Percentiles rank a stretch among this genome's conserved stretches.
Evolutionary conservation across 768 basidiomycete species (phyloP).

Genomic region (Galerina marginata): DNA sequence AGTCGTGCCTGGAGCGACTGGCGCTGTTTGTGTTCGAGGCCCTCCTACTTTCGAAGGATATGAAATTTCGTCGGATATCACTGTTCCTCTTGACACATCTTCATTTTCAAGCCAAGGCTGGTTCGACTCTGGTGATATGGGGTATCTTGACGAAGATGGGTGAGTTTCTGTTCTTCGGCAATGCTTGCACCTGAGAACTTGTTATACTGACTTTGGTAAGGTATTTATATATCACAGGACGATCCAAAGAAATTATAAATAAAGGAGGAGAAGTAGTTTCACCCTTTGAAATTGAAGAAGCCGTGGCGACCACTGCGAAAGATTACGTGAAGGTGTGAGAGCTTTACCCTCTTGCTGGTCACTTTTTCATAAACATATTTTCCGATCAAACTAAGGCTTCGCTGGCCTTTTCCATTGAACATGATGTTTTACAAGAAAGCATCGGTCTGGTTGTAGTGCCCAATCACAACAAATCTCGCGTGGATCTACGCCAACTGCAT

Average conservation of each 20-base stretch:
- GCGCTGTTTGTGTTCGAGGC: conserved; percentile 60
- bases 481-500: conserved; percentile 46
- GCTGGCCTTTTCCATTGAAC: conserved; percentile 50
- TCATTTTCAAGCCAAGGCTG: conserved; percentile 55
- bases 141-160: conserved; percentile 53
- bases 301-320: conserved; percentile 49
- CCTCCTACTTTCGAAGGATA: conserved; percentile 59
- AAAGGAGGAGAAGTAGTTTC: conserved; percentile 67
- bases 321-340: conserved; percentile 41
- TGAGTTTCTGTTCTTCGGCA: conserved; percentile 18
- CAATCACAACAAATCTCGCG: conserved; percentile 35
- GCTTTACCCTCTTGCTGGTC: background rate
- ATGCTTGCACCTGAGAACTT: background rate
- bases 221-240: conserved; percentile 57
- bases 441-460: conserved; percentile 52
- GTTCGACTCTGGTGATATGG: conserved; percentile 58
- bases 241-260: conserved; percentile 65
- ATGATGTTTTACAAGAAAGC: conserved; percentile 52
- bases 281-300: conserved; percentile 66
- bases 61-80: conserved; percentile 49
- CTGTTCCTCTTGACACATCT: conserved; percentile 48
- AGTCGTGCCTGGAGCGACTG: conserved; percentile 45
- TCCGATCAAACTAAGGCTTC: conserved; percentile 30
- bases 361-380: background rate
- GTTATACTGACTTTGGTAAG: conserved; percentile 15